Percentiles rank a stretch among this genome's conserved stretches.
Evolutionary conservation across 371 early-diverging fungal genomes (phyloP).

Genomic region (Lichtheimia ornata): DNA sequence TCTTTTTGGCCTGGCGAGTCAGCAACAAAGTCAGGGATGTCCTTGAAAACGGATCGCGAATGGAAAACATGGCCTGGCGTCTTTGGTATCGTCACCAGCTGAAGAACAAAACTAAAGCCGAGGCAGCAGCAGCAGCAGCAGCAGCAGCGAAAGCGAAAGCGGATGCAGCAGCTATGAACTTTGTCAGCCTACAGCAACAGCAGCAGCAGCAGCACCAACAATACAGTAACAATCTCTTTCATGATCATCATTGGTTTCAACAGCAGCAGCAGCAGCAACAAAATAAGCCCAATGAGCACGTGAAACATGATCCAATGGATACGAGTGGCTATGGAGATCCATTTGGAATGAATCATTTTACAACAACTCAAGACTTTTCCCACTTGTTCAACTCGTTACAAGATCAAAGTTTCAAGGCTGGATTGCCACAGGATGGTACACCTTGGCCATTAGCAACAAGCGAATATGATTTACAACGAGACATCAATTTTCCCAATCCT

Average conservation of each 20-base stretch:
- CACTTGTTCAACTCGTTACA: not conserved
- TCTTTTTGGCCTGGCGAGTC: conserved; percentile 79
- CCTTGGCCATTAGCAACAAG: conserved; percentile 10
- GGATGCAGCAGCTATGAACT: conserved; percentile 2
- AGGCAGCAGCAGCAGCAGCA: conserved; percentile 12
- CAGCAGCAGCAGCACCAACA: conserved; percentile 14
- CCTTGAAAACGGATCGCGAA: conserved; percentile 80
- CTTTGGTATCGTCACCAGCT: conserved; percentile 68
- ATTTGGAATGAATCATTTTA: not conserved
- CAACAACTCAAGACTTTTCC: not conserved
- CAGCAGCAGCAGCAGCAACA: conserved; percentile 17
- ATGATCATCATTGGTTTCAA: too few species aligned
- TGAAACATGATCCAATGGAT: conserved; percentile 1
- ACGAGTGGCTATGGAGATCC: conserved; percentile 1
- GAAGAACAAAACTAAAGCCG: conserved; percentile 10
- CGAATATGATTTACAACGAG: conserved; percentile 11
- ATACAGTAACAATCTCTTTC: not conserved
- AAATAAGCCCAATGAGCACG: conserved; percentile 9
- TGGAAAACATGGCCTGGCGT: conserved; percentile 91
- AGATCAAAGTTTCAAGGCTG: not conserved
- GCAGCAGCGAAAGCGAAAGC: not conserved
- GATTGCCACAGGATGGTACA: conserved; percentile 1
- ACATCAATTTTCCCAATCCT: not conserved
- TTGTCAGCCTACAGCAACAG: conserved; percentile 6
- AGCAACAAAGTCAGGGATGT: conserved; percentile 89